These are phyloP conservation scores for Cladosporium sp. DNA, from an alignment of 2,329 filamentous ascomycete genomes.

Conservation along the genomic window DNA sequence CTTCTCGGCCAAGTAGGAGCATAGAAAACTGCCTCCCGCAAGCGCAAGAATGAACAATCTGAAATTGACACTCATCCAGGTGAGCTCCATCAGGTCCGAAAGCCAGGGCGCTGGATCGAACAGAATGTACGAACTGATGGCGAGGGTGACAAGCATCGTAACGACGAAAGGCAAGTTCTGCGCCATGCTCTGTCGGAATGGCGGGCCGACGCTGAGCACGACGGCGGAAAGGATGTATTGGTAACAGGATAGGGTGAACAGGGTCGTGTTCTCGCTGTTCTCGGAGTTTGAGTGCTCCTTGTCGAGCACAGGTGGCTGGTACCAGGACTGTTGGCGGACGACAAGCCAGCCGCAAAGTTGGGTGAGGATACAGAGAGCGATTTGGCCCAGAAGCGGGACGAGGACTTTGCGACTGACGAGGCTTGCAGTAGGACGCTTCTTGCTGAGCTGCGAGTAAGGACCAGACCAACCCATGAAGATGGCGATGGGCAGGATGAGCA, in stretches of 20 bases:
- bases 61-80: constrained; percentile 65
- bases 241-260: constrained; percentile 87
- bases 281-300: constrained; percentile 74
- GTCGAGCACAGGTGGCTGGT: constrained; percentile 70
- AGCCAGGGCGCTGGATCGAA: constrained; percentile 66
- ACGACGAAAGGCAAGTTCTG: constrained; percentile 80
- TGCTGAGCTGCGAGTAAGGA: constrained; percentile 67
- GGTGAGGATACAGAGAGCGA: constrained; percentile 68
- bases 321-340: constrained; percentile 79
- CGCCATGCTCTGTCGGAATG: constrained; percentile 74
- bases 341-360: constrained; percentile 68
- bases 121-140: constrained; percentile 73
- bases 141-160: constrained; percentile 63
- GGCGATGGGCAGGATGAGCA: constrained; percentile 88
- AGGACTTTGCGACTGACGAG: constrained; percentile 90
- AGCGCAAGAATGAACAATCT: constrained; percentile 65
- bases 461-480: constrained; percentile 99
- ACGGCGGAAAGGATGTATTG: constrained; percentile 90
- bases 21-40: constrained; percentile 60
- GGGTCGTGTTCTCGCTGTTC: constrained; percentile 87
- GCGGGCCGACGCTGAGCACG: constrained; percentile 82
- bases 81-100: constrained; percentile 75
- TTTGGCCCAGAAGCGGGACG: constrained; percentile 82
- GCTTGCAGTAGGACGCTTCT: constrained; percentile 84
- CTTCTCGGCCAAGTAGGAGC: constrained; percentile 67